phyloP scores from a whole-genome alignment of 2,329 filamentous ascomycete genomes.

The Aspergillus hortae region DNA sequence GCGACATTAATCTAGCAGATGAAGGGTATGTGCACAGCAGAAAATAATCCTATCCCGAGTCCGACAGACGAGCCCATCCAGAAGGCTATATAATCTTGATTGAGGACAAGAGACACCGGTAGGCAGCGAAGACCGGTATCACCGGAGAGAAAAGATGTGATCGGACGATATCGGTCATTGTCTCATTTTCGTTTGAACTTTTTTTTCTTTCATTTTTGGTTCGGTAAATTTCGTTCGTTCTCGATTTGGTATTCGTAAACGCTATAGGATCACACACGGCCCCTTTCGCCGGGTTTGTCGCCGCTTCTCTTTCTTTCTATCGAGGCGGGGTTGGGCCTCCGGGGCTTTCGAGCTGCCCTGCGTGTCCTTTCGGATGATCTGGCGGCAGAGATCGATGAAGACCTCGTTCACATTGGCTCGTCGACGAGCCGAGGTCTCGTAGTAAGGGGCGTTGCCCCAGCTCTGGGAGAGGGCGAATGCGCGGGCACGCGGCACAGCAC shows the following conservation, averaged over 20 bases:
- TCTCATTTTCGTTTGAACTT: neutral
- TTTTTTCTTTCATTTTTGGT: neutral
- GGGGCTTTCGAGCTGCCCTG: slow-evolving; percentile 32
- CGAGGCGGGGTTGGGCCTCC: slow-evolving; percentile 25
- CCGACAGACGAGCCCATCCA: neutral
- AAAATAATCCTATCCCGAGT: neutral
- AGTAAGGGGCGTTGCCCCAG: slow-evolving; percentile 85
- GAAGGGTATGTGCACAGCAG: slow-evolving; percentile 14
- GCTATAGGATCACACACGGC: slow-evolving; percentile 39
- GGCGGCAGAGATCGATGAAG: slow-evolving; percentile 78
- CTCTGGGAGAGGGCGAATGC: slow-evolving; percentile 81
- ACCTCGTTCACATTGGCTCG: slow-evolving; percentile 87
- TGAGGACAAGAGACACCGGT: neutral
- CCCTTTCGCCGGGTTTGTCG: slow-evolving; percentile 31
- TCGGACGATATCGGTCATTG: slow-evolving; percentile 1
- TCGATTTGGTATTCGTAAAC: slow-evolving; percentile 3
- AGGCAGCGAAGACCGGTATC: neutral
- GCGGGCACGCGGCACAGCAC: slow-evolving; percentile 70
- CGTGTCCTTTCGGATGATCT: slow-evolving; percentile 71
- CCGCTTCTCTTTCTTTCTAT: slow-evolving; percentile 32
- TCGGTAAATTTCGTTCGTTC: neutral
- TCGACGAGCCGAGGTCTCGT: slow-evolving; percentile 80
- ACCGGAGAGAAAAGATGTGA: neutral
- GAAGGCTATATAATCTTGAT: neutral
- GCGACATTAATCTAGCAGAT: slow-evolving; percentile 14